Base-by-base conservation (phyloP, 257 asterid genomes). In the Marsdenia floribunda region DNA sequence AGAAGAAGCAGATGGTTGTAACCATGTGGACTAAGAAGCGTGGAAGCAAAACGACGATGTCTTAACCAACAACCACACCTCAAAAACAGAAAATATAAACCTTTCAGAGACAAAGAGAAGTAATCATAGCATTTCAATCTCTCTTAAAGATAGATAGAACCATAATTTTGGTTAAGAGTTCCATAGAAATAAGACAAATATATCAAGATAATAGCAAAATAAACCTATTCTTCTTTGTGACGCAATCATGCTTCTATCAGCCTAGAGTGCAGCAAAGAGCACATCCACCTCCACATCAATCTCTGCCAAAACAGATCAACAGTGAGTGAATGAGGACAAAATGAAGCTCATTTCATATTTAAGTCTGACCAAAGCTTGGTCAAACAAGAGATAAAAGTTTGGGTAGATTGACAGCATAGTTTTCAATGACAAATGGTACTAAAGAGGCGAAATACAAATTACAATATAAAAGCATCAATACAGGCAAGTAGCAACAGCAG, bases 41-140 rank as follows among this genome's bases (percentile, higher is more conserved):
- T 72, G 75, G 78, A 59, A 47, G 86, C 73, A 66, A 73, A 73
- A 80, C 33, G 79, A 74, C 42, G 84, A 68, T 60, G 85, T 82
- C 81, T 79, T 71, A 76, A 83, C 86, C 67, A 75, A 69, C 53
- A 76, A 73, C 71, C 79, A 72, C 73, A 78, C 80, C 79, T 80
- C 87, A 81, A 73, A 81, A 75, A 83, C 76, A 80, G 50, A 70
- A 81, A 72, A 78, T 54, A 69, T 29, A 21, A 63, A 16, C 49
- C 44, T 44, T 67, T 80, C 69, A 80, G 84, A 64, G 47, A 69
- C 29, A 71, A 33, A 53, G 59, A 53, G 1, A 38, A 64, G 69
- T 22, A 46, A 80, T 61, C 40, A 42, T 70, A 72, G 46, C 37
- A 82, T 52, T 13, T 42, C 44, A 57, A 29, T 22, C 71, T 50